Evolutionary conservation across 164 flowering plant genomes (phyloP).

Genomic region (Annona cherimola): DNA sequence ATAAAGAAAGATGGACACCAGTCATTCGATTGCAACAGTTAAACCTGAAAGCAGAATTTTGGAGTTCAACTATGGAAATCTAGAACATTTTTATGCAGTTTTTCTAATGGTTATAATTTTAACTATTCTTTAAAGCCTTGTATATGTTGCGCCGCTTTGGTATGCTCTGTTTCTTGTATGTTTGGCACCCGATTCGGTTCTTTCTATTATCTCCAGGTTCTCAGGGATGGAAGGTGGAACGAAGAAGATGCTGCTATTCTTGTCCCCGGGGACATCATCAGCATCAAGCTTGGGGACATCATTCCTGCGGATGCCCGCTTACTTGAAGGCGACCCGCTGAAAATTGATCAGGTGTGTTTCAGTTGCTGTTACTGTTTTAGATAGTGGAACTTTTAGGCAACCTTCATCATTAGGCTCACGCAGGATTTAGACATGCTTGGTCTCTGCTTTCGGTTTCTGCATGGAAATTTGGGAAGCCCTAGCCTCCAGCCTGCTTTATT

Average conservation of each 20-base stretch:
- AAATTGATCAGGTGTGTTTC: slow-evolving; percentile 69
- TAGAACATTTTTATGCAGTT: too few relatives aligned
- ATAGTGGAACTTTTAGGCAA: neutral
- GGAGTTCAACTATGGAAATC: neutral
- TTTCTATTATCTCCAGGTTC: slow-evolving; percentile 37
- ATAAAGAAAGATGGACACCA: too few relatives aligned
- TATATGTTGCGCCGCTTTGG: neutral
- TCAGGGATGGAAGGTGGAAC: slow-evolving; percentile 78
- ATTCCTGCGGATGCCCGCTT: slow-evolving; percentile 93
- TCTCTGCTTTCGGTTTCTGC: neutral
- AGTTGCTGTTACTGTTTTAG: neutral
- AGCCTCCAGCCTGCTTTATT: neutral
- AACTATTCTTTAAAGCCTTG: neutral
- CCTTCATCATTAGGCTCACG: neutral
- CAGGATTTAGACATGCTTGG: neutral
- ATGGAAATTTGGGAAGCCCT: neutral
- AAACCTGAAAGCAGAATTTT: neutral
- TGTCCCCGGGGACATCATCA: slow-evolving; percentile 89
- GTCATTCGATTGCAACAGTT: too few relatives aligned
- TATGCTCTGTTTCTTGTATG: neutral
- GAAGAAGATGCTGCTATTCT: slow-evolving; percentile 78
- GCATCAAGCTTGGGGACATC: slow-evolving; percentile 83
- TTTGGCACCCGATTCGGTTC: neutral
- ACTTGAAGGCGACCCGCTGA: slow-evolving; percentile 83
- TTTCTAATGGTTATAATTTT: too few relatives aligned